These are phyloP conservation scores for Athelia psychrophila DNA, from an alignment of 1,284 basidiomycete genomes.

Conservation along the genomic window DNA sequence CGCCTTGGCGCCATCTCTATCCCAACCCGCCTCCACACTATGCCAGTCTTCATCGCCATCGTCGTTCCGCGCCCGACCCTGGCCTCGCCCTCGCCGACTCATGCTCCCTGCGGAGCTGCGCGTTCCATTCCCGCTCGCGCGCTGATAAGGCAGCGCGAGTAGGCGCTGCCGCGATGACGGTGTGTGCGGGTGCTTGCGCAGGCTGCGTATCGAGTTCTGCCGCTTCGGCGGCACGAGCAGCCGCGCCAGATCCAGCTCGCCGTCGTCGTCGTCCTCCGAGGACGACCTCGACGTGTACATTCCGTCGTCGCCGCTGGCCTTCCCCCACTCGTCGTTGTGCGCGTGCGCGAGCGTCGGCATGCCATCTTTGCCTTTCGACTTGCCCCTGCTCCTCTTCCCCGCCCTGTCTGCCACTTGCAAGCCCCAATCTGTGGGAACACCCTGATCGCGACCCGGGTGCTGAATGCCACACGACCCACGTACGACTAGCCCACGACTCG, in stretches of 20 bases:
- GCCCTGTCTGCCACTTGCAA: neutral
- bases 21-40: neutral
- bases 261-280: constrained; percentile 28
- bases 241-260: constrained; percentile 61
- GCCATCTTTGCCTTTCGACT: constrained; percentile 19
- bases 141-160: neutral
- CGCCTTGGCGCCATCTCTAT: neutral
- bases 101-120: neutral
- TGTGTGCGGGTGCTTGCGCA: constrained; percentile 55
- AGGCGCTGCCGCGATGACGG: neutral
- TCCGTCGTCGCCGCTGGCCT: constrained; percentile 18
- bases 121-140: neutral
- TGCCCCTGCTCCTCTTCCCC: too few species aligned
- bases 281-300: constrained; percentile 19
- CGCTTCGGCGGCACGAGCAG: constrained; percentile 67
- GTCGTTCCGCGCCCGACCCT: neutral
- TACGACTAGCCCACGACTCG: constrained; percentile 4
- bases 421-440: constrained; percentile 7
- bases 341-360: constrained; percentile 38
- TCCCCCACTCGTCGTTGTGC: constrained; percentile 38
- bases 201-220: constrained; percentile 65
- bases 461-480: constrained; percentile 12
- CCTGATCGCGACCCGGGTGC: constrained; percentile 30
- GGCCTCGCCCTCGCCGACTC: neutral
- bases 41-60: neutral